phyloP scores from a whole-genome alignment of 1,284 basidiomycete species.

The Vanrija sp. region DNA sequence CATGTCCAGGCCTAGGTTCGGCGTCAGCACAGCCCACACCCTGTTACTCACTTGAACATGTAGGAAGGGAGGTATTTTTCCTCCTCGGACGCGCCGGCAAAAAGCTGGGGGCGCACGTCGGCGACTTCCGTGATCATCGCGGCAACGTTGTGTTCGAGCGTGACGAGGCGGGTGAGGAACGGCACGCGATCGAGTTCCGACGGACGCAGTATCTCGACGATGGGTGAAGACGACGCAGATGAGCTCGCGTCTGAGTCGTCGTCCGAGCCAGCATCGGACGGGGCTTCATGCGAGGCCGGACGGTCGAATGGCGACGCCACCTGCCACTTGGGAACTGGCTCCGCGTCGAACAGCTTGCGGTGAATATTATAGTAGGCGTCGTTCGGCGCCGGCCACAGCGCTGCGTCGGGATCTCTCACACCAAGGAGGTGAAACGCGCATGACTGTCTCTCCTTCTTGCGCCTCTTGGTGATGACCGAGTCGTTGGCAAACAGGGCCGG shows the following conservation, averaged over 20 bases:
- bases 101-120: not conserved
- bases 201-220: not conserved
- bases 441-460: too few relatives aligned
- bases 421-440: not conserved
- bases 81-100: not conserved
- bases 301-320: slow-evolving; percentile 1
- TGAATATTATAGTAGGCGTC: not conserved
- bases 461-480: too few relatives aligned
- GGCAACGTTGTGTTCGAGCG: not conserved
- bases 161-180: not conserved
- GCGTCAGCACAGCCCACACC: not conserved
- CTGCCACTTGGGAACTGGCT: not conserved
- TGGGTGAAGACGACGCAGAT: not conserved
- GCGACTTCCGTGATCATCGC: not conserved
- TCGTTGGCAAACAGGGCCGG: too few relatives aligned
- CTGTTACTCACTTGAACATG: slow-evolving; percentile 1
- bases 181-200: slow-evolving; percentile 2
- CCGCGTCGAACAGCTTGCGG: not conserved
- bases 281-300: too few relatives aligned
- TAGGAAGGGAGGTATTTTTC: not conserved
- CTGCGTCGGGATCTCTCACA: not conserved
- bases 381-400: not conserved
- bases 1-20: not conserved
- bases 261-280: too few relatives aligned
- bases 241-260: not conserved